Evolutionary conservation across 805 yeast genomes (phyloP), one percentile per base, ranked within the genome.

Genomic region (Yamadazyma olivae): DNA sequence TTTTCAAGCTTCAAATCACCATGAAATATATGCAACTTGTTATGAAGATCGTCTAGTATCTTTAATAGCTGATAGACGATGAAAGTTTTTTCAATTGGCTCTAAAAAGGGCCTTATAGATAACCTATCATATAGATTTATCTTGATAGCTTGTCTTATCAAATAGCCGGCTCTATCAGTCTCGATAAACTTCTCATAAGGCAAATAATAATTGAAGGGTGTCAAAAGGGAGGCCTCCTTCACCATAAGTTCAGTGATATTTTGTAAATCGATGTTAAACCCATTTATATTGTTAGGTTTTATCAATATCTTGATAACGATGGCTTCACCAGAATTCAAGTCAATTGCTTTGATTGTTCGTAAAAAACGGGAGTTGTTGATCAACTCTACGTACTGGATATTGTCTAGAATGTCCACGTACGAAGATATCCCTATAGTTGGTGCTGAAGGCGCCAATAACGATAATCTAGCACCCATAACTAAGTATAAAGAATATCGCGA

Each of bases 1-100:
- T 93, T 93, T 58, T 93, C 99, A 0, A 91, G 70, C 61, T 93
- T 90, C 43, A 93, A 71, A 64, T 93, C 98, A 5, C 99, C 98
- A 58, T 93, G 99, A 37, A 64, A 74, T 3, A 89, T 69, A 7
- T 66, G 72, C 19, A 61, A 45, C 13, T 64, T 51, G 4, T 64
- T 65, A 54, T 93, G 98, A 38, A 90, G 70, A 33, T 75, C 74
- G 1, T 70, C 64, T 22, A 90, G 49, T 0, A 82, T 75, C n/a
- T 70, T 66, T 19, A 93, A 54, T 38, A 91, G 57, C 58, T 93
- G 99, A 53, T 79, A 93, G 4, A 80, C 77, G 23, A 91, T 71
- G 84, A 96, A 93, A 45, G 73, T 73, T 56, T 88, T 83, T 56
- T 93, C 98, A 25, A 83, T 71, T 3, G 75, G 70, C 45, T 83